These are phyloP conservation scores for Phanerochaete carnosa DNA, from an alignment of 768 basidiomycete genomes.

Conservation along the genomic window DNA sequence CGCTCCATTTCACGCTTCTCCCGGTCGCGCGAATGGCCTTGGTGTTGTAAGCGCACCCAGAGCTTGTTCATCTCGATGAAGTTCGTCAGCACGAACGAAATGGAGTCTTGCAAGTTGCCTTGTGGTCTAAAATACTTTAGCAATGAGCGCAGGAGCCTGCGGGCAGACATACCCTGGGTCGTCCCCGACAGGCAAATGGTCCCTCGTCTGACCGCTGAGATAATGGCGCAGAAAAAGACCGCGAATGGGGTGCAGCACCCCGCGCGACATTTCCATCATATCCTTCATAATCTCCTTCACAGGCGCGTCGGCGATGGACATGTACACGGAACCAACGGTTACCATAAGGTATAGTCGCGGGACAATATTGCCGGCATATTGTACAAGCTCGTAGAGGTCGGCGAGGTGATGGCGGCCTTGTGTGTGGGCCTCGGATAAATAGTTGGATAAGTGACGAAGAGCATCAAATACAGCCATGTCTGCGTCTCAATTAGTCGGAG, in stretches of 20 bases:
- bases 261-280: conserved; percentile 99
- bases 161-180: conserved; percentile 66
- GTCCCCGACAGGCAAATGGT: conserved; percentile 86
- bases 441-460: conserved; percentile 90
- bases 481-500: conserved; percentile 27
- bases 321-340: conserved; percentile 98
- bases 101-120: conserved; percentile 94
- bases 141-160: not conserved
- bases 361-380: conserved; percentile 96
- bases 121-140: conserved; percentile 50
- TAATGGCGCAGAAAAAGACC: conserved; percentile 96
- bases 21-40: conserved; percentile 94
- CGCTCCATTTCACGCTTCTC: conserved; percentile 98
- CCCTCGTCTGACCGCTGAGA: conserved; percentile 93
- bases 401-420: conserved; percentile 92
- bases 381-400: conserved; percentile 98
- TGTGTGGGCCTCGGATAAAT: conserved; percentile 94
- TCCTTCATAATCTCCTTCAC: conserved; percentile 99
- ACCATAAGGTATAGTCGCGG: conserved; percentile 98
- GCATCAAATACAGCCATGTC: conserved; percentile 99
- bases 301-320: conserved; percentile 96
- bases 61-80: conserved; percentile 99
- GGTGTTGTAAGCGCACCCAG: conserved; percentile 98
- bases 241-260: conserved; percentile 94
- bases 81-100: conserved; percentile 93